phyloP scores from a whole-genome alignment of 2,329 filamentous ascomycete species.

The Cladophialophora exuberans region DNA sequence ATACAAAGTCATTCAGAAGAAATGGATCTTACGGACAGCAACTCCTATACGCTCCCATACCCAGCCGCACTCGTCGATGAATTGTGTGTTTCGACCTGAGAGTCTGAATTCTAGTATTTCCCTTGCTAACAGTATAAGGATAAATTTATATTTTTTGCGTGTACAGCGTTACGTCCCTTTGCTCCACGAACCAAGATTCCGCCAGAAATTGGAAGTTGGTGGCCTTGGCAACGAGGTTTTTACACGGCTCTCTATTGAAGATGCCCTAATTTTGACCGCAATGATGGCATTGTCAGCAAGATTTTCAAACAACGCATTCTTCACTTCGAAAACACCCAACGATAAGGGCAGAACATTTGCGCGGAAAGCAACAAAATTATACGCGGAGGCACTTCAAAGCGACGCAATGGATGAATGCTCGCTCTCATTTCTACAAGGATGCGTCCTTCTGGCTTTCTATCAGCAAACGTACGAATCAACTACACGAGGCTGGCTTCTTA shows the following conservation, averaged over 20 bases:
- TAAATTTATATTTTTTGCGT: constrained; percentile 3
- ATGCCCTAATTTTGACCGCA: constrained; percentile 4
- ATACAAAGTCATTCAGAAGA: constrained; percentile 1
- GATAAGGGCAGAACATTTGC: constrained; percentile 2
- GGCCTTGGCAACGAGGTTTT: not conserved
- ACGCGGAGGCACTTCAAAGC: not conserved
- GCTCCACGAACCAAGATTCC: constrained; percentile 3
- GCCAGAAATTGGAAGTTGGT: not conserved
- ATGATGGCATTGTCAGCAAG: constrained; percentile 6
- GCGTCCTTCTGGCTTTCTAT: constrained; percentile 17
- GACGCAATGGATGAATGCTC: constrained; percentile 1
- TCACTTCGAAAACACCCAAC: not conserved
- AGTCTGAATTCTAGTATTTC: not conserved
- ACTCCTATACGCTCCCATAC: not conserved
- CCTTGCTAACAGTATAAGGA: not conserved
- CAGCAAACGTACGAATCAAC: not conserved
- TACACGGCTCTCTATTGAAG: not conserved
- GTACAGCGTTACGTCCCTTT: constrained; percentile 1
- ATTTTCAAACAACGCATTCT: constrained; percentile 5
- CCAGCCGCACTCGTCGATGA: not conserved
- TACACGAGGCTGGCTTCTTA: constrained; percentile 75
- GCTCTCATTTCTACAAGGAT: constrained; percentile 9
- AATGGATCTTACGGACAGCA: not conserved
- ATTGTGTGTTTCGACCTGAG: not conserved
- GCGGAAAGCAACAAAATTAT: not conserved